Evolutionary conservation across 2,329 filamentous ascomycete genomes (phyloP), one percentile per base, ranked within the genome.

Genomic region (Colletotrichum endophyticum): DNA sequence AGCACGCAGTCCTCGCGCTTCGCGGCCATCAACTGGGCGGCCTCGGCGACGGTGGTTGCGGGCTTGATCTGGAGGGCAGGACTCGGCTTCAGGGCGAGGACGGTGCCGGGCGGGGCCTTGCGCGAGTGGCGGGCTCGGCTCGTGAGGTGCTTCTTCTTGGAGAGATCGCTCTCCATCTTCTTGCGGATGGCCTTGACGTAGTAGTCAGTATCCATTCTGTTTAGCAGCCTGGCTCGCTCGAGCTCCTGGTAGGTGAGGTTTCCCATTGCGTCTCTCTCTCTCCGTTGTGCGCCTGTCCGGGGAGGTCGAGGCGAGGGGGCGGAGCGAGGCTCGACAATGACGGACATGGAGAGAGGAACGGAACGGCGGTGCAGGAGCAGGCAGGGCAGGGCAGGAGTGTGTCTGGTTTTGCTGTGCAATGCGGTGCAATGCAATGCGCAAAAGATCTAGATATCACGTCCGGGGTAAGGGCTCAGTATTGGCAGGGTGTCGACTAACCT

Each of bases 1-100:
- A 99, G 88, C 53, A 99, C 97, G 82, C 97, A 99, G 85, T 99
- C 97, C 86, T 99, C 97, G 81, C 97, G 92, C 91, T 99, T 99
- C 67, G 97, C 97, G 72, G 97, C 97, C 97, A 99, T 99, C 83
- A 99, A 89, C 89, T 99, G 97, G 56, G 97, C 97, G 66, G 97
- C 97, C 87, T 99, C 97, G 78, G 97, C 94, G 73, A 99, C 96
- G 66, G 95, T 98, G 30, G 96, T 98, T 79, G 90, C 92, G 69
- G 97, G 97, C 88, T 99, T 99, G 87, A 99, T 99, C 88, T 99
- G 97, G 22, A 99, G 93, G 61, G 97, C 97, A 82, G 95, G 95
- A 84, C 96, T 98, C 71, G 97, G 97, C 87, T 98, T 98, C 78
- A 99, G 91, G 82, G 97, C 95, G 77, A 99, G 94, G 77, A 99